These are phyloP conservation scores for Sabuloglossum arenarium DNA, from an alignment of 495 filamentous ascomycete species.

Conservation along the genomic window DNA sequence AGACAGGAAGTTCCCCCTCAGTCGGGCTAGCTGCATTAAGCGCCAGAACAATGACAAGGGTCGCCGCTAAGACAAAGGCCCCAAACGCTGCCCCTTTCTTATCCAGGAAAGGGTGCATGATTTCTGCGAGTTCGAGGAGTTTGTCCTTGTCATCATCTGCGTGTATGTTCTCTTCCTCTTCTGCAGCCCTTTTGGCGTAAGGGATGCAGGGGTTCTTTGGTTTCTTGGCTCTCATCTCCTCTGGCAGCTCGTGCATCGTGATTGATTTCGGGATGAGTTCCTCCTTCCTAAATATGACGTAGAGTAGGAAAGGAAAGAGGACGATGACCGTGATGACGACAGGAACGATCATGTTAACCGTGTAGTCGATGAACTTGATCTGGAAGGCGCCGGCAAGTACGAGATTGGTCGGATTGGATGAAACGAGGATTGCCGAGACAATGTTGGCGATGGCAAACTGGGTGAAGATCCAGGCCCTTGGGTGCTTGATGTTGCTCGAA, in stretches of 20 bases:
- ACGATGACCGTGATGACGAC: slow-evolving; percentile 39
- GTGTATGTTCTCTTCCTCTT: slow-evolving; percentile 27
- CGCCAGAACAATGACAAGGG: slow-evolving; percentile 34
- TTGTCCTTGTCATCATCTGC: slow-evolving; percentile 26
- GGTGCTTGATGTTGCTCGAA: slow-evolving; percentile 43
- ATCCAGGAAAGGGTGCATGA: slow-evolving; percentile 50
- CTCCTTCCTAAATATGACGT: slow-evolving; percentile 38
- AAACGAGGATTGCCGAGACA: slow-evolving; percentile 45
- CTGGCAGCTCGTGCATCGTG: slow-evolving; percentile 40
- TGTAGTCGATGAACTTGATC: slow-evolving; percentile 46
- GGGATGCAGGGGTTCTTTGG: slow-evolving; percentile 51
- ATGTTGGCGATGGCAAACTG: slow-evolving; percentile 49
- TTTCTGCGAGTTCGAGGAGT: slow-evolving; percentile 37
- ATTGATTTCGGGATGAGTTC: slow-evolving; percentile 39
- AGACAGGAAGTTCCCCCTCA: slow-evolving; percentile 27
- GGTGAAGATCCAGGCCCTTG: slow-evolving; percentile 45
- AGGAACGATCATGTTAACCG: slow-evolving; percentile 48
- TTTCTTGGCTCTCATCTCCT: slow-evolving; percentile 27
- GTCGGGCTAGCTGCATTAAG: slow-evolving; percentile 33
- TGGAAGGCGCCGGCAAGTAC: slow-evolving; percentile 47
- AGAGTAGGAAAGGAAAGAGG: slow-evolving; percentile 41
- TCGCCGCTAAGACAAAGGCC: slow-evolving; percentile 36
- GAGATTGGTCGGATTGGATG: slow-evolving; percentile 50
- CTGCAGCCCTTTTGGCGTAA: slow-evolving; percentile 30
- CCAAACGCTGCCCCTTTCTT: slow-evolving; percentile 38